These are phyloP conservation scores for Anthracocystis walkeri DNA, from an alignment of 1,284 basidiomycete genomes.

Conservation along the genomic window DNA sequence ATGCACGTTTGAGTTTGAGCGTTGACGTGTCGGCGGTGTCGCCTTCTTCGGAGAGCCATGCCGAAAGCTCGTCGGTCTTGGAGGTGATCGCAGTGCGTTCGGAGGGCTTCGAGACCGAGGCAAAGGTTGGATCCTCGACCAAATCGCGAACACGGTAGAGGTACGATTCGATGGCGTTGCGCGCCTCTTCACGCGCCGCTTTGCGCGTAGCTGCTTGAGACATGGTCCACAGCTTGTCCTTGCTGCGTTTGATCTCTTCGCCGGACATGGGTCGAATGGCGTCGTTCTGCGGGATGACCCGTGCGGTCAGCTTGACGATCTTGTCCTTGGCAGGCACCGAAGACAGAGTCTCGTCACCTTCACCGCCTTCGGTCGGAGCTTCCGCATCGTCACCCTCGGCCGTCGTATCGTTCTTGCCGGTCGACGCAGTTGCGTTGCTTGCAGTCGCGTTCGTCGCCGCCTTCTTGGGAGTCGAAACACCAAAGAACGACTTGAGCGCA, in stretches of 20 bases:
- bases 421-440: slow-evolving; percentile 31
- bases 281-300: slow-evolving; percentile 42
- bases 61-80: slow-evolving; percentile 78
- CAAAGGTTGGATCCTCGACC: slow-evolving; percentile 76
- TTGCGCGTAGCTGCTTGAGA: slow-evolving; percentile 83
- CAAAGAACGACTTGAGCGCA: slow-evolving; percentile 63
- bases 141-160: slow-evolving; percentile 89
- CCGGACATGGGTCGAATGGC: slow-evolving; percentile 52
- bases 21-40: slow-evolving; percentile 77
- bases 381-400: slow-evolving; percentile 14
- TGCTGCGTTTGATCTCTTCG: slow-evolving; percentile 56
- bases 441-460: slow-evolving; percentile 25
- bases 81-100: slow-evolving; percentile 79
- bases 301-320: slow-evolving; percentile 48
- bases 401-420: slow-evolving; percentile 17
- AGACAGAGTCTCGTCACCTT: slow-evolving; percentile 27
- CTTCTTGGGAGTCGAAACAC: slow-evolving; percentile 46
- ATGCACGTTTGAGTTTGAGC: slow-evolving; percentile 70
- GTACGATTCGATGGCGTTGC: slow-evolving; percentile 91
- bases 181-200: slow-evolving; percentile 84
- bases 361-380: slow-evolving; percentile 8
- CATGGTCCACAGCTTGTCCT: slow-evolving; percentile 71
- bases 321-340: slow-evolving; percentile 50
- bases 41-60: slow-evolving; percentile 88
- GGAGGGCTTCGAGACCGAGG: slow-evolving; percentile 79